These are phyloP conservation scores for Holtermannia corniformis DNA, from an alignment of 768 basidiomycete species.

Conservation along the genomic window DNA sequence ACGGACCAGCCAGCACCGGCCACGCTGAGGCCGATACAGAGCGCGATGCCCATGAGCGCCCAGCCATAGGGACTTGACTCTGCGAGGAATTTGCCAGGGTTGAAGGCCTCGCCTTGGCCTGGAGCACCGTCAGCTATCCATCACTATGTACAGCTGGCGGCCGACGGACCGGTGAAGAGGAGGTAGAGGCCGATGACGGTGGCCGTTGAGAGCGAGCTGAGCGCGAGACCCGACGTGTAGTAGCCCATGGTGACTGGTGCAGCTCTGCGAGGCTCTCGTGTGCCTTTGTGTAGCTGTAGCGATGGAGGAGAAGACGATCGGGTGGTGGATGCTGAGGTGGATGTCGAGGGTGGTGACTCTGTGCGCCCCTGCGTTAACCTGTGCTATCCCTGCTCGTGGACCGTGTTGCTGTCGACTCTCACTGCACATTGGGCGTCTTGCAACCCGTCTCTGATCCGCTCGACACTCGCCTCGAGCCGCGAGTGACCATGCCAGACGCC, in stretches of 20 bases:
- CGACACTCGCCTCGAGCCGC: too few species aligned
- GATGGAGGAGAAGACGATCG: background rate
- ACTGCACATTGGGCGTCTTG: too few species aligned
- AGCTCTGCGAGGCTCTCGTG: too few species aligned
- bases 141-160: background rate
- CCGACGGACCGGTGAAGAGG: constrained; percentile 68
- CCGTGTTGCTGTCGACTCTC: too few species aligned
- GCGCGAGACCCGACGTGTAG: constrained; percentile 22
- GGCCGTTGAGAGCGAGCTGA: constrained; percentile 23
- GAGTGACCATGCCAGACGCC: too few species aligned
- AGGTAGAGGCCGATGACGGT: constrained; percentile 70
- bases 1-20: constrained; percentile 89
- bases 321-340: background rate
- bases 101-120: constrained; percentile 87
- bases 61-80: constrained; percentile 89
- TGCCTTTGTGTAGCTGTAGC: background rate
- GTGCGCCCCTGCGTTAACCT: too few species aligned
- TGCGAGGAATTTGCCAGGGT: constrained; percentile 85
- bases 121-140: constrained; percentile 3
- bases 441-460: too few species aligned
- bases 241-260: constrained; percentile 35
- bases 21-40: constrained; percentile 88
- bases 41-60: constrained; percentile 80
- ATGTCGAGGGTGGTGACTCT: background rate
- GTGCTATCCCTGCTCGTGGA: too few species aligned